phyloP scores from a whole-genome alignment of 768 basidiomycete species.

The Rhodotorula diobovata region DNA sequence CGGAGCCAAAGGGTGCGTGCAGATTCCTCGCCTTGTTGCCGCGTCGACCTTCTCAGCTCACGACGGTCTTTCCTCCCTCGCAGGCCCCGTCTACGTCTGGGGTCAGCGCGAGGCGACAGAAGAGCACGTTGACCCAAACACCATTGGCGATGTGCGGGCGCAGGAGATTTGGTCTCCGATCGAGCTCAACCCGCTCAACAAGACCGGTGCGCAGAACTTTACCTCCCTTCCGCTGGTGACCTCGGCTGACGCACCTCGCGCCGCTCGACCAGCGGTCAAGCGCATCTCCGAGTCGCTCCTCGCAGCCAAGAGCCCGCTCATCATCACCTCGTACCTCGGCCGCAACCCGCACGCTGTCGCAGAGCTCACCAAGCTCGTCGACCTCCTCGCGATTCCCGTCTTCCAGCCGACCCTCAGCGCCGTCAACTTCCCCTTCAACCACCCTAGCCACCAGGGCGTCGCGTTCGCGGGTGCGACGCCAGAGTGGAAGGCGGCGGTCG shows the following conservation, averaged over 20 bases:
- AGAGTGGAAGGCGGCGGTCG: slow-evolving; percentile 51
- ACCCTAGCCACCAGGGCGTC: slow-evolving; percentile 57
- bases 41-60: not conserved
- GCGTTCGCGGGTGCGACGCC: slow-evolving; percentile 51
- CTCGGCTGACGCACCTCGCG: not conserved
- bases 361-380: slow-evolving; percentile 54
- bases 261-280: slow-evolving; percentile 32
- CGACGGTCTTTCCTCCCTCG: too few species aligned
- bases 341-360: slow-evolving; percentile 55
- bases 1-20: slow-evolving; percentile 54
- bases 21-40: not conserved
- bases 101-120: slow-evolving; percentile 68
- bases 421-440: slow-evolving; percentile 58
- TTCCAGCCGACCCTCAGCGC: slow-evolving; percentile 55
- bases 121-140: slow-evolving; percentile 55
- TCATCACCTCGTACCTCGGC: slow-evolving; percentile 63
- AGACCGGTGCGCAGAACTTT: slow-evolving; percentile 10
- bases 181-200: slow-evolving; percentile 55
- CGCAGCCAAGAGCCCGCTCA: slow-evolving; percentile 57
- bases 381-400: slow-evolving; percentile 57
- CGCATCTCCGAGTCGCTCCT: slow-evolving; percentile 55
- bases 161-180: slow-evolving; percentile 56
- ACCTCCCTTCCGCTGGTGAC: not conserved
- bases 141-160: slow-evolving; percentile 46
- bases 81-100: slow-evolving; percentile 69